Evolutionary conservation across 441 rosid species (phyloP), one percentile per base, ranked within the genome.

Genomic region (Sinapis alba): DNA sequence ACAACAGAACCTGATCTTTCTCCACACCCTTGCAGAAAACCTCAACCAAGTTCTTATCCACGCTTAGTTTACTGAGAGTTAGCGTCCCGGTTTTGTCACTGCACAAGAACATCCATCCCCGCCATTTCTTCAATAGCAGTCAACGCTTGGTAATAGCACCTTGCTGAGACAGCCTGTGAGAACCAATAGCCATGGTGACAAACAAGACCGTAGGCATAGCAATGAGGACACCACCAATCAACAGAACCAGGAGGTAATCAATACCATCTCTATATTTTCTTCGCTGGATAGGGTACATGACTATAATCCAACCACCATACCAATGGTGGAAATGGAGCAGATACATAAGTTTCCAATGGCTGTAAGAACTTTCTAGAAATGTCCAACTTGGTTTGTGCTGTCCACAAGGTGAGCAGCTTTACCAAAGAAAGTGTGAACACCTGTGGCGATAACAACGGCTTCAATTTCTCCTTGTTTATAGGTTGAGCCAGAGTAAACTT

Each of bases 61-160:
- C 90, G 71, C 92, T 94, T 73, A 94, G 59, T 80, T 91, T 91
- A 82, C 91, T 94, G 26, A 94, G 92, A 24, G 98, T 94, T 30
- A 94, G 82, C 18, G 98, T 94, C 32, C 98, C 96, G 1, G 98
- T 94, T 81, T 94, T 95, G 75, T 94, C 98, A 78, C 99, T 95
- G 85, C 99, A 95, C 27, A 95, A 95, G 88, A 10, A 95, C 99
- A 83, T 95, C 99, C 98, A 91, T 93, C 43, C 98, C 98, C 0
- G 98, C 98, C 97, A 93, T 82, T 78, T 93, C 98, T 78, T 93
- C 98, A n/a, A 93, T 93, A 69, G 98, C 97, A 61, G 98, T 93
- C 98, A 93, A 75, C 98, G 88, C 83, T 94, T 94, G 69, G 98
- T 94, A 73, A 94, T 94, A 62, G 98, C 98, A 36, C 98, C 98